Evolutionary conservation across 2,329 filamentous ascomycete genomes (phyloP), one percentile per base, ranked within the genome.

Genomic region (Colletotrichum noveboracense): DNA sequence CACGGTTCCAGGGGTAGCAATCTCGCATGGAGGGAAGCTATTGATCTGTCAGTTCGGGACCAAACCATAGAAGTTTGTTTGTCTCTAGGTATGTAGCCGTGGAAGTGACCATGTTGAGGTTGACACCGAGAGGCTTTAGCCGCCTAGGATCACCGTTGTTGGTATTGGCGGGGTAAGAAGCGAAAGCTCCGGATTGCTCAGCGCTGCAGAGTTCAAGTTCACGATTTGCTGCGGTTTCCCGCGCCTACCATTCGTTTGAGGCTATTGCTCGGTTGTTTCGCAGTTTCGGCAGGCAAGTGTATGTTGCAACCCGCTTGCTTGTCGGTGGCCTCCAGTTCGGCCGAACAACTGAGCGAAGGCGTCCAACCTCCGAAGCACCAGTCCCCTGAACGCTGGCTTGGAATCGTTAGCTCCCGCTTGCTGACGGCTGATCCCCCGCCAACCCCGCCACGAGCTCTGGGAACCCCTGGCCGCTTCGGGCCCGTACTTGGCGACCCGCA

Each of bases 401-500:
- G 7, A 58, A 64, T 7, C 28, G 32, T n/a, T 66, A 66, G 62
- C 32, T 67, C 69, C 72, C 68, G 72, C 68, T n/a, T 55, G 52
- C 62, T 62, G 55, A 26, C 24, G 38, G 68, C 36, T 34, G 69
- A 66, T 66, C 55, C 55, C 55, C 67, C 73, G 38, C 61, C 32
- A 13, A 72, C 62, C 62, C 68, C 61, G 61, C 68, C 10, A 26
- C 62, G 32, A 38, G n/a, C 56, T 55, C 61, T 71, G 34, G 43
- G 30, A n/a, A 14, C 36, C 70, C 62, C 73, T 48, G 55, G 64
- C 34, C 38, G 30, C 56, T n/a, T 34, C 21, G 56, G 69, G 56
- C 14, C 62, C 38, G n/a, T 62, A 13, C 26, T 71, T 34, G 21
- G 66, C 70, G 71, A 66, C 67, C 71, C 66, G 58, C 71, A 74